phyloP scores from a whole-genome alignment of 108 stramenopile genomes.

The Pseudonitzschia multistriata region DNA sequence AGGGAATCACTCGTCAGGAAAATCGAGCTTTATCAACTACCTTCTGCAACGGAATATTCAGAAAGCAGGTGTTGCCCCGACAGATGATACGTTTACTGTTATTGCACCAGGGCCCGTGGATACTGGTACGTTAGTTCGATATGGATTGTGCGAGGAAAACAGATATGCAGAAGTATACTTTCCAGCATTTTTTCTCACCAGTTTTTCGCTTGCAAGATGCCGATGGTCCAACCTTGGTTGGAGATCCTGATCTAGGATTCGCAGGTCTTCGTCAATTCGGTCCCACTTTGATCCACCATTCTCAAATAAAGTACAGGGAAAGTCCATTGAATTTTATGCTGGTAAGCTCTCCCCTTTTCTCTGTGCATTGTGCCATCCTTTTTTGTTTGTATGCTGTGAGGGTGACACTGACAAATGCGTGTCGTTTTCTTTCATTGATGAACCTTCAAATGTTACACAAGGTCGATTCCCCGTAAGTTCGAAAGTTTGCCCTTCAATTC shows the following conservation, averaged over 20 bases:
- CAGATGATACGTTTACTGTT: slow-evolving; percentile 98
- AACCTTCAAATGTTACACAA: not conserved
- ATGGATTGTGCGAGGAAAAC: slow-evolving; percentile 58
- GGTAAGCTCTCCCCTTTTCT: not conserved
- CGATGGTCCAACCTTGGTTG: slow-evolving; percentile 66
- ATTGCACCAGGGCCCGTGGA: slow-evolving; percentile 93
- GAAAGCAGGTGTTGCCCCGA: slow-evolving; percentile 99
- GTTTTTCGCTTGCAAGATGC: slow-evolving; percentile 16
- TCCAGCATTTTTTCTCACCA: not conserved
- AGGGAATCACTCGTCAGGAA: slow-evolving; percentile 96
- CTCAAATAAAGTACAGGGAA: slow-evolving; percentile 85
- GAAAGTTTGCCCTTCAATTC: not conserved
- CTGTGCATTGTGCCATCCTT: not conserved
- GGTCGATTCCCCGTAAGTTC: slow-evolving; percentile 16
- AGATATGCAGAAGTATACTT: slow-evolving; percentile 58
- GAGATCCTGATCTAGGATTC: slow-evolving; percentile 98
- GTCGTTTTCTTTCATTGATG: not conserved
- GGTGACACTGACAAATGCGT: not conserved
- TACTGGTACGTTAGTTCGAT: slow-evolving; percentile 43
- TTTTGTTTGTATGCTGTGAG: not conserved
- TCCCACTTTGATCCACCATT: slow-evolving; percentile 94
- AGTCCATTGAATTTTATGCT: slow-evolving; percentile 35
- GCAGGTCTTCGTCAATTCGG: slow-evolving; percentile 89
- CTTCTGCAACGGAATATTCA: slow-evolving; percentile 88
- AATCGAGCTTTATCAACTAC: slow-evolving; percentile 97